Percentiles rank a stretch among this genome's conserved stretches.
Evolutionary conservation across 257 asterid species (phyloP).

Genomic region (Parsonsia alboflavescens): DNA sequence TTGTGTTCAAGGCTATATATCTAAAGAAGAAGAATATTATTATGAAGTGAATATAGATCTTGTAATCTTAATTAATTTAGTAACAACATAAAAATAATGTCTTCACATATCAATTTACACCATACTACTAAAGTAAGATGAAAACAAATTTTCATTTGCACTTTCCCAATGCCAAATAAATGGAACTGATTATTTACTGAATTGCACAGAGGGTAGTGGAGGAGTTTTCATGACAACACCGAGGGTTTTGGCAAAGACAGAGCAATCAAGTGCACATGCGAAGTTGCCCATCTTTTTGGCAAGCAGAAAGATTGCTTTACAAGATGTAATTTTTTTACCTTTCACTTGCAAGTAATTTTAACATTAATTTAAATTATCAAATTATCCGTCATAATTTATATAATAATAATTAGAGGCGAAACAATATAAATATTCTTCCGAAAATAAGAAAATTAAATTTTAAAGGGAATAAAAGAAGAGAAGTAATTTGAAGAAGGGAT

Average conservation of each 20-base stretch:
- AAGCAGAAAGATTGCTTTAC: conserved; percentile 29
- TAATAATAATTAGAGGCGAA: too few species aligned
- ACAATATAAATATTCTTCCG: too few species aligned
- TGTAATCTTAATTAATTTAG: too few species aligned
- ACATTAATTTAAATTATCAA: too few species aligned
- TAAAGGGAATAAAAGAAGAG: neutral
- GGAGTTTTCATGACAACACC: conserved; percentile 2
- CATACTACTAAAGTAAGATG: too few species aligned
- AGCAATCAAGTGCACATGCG: conserved; percentile 21
- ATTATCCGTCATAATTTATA: too few species aligned
- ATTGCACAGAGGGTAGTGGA: neutral
- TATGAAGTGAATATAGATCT: too few species aligned
- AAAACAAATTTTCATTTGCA: too few species aligned
- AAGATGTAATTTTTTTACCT: conserved; percentile 8
- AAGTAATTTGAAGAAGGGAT: neutral
- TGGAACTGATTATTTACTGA: neutral
- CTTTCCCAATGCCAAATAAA: neutral
- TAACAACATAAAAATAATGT: too few species aligned
- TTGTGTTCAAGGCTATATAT: too few species aligned
- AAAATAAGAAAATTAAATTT: neutral
- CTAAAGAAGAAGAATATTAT: too few species aligned
- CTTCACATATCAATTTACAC: too few species aligned
- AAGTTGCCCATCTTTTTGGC: conserved; percentile 26
- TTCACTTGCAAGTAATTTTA: neutral
- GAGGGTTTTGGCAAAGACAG: conserved; percentile 11